A percentile compares a stretch with the other conserved stretches of the same genome.
These are phyloP conservation scores for Torulaspora delbrueckii DNA, from an alignment of 805 yeast genomes.

Conservation along the genomic window DNA sequence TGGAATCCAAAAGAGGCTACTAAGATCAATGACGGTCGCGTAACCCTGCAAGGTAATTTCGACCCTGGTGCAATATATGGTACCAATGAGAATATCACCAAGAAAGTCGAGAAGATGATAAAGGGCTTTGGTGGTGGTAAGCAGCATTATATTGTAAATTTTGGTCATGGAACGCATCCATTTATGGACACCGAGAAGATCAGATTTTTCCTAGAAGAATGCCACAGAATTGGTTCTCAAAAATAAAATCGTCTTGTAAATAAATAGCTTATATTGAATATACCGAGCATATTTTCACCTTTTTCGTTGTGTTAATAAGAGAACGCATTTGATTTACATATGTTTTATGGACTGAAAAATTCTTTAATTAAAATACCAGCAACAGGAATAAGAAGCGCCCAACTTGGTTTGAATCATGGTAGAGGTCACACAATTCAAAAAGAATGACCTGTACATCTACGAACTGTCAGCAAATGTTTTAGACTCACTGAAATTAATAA, in stretches of 20 bases:
- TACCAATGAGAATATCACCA: slow-evolving; percentile 68
- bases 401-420: background rate
- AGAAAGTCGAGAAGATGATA: slow-evolving; percentile 84
- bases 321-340: background rate
- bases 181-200: slow-evolving; percentile 92
- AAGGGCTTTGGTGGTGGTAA: slow-evolving; percentile 91
- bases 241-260: slow-evolving; percentile 15
- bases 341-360: background rate
- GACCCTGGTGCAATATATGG: slow-evolving; percentile 97
- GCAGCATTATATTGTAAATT: slow-evolving; percentile 83
- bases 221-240: slow-evolving; percentile 69
- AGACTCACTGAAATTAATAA: slow-evolving; percentile 46
- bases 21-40: slow-evolving; percentile 65
- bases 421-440: slow-evolving; percentile 6
- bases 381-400: background rate
- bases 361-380: background rate
- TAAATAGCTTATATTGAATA: background rate
- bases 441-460: slow-evolving; percentile 47
- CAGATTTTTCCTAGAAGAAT: slow-evolving; percentile 77
- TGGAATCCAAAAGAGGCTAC: slow-evolving; percentile 83
- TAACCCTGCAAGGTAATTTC: slow-evolving; percentile 86
- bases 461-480: slow-evolving; percentile 40
- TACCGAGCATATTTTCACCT: background rate
- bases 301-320: background rate
- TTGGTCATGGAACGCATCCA: slow-evolving; percentile 98